A percentile compares a stretch with the other conserved stretches of the same genome.
These are phyloP conservation scores for Agroathelia rolfsii DNA, from an alignment of 1,284 basidiomycete genomes.

Conservation along the genomic window DNA sequence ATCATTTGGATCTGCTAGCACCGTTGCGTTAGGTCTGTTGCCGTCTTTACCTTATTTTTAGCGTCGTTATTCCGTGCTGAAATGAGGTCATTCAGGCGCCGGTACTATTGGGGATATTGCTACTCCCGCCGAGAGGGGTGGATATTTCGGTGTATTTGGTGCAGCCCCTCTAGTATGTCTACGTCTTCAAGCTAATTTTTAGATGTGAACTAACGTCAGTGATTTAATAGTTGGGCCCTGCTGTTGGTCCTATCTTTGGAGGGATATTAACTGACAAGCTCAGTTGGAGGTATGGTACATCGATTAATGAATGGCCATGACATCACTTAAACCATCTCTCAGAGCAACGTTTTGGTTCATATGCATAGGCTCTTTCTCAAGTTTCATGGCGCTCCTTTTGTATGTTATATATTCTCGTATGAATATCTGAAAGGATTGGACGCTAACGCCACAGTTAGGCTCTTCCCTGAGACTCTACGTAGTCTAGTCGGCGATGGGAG, in stretches of 20 bases:
- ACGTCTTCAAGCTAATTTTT: neutral
- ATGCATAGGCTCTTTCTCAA: slow-evolving; percentile 29
- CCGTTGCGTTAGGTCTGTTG: slow-evolving; percentile 39
- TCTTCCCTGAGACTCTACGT: slow-evolving; percentile 45
- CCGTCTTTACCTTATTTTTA: neutral
- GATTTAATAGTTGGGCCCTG: slow-evolving; percentile 35
- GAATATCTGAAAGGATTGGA: neutral
- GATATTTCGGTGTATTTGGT: slow-evolving; percentile 38
- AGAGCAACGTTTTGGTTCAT: slow-evolving; percentile 49
- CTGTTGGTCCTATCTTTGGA: slow-evolving; percentile 40
- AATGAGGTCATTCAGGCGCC: slow-evolving; percentile 32
- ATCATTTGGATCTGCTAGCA: slow-evolving; percentile 50
- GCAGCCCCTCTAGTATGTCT: slow-evolving; percentile 33
- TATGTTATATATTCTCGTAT: slow-evolving; percentile 17
- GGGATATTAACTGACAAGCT: slow-evolving; percentile 26
- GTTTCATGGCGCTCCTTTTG: slow-evolving; percentile 29
- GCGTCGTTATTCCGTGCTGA: neutral
- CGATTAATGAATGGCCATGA: neutral
- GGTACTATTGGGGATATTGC: slow-evolving; percentile 52
- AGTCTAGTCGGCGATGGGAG: slow-evolving; percentile 34
- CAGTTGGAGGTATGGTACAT: slow-evolving; percentile 28
- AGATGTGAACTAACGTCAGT: neutral
- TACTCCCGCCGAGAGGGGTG: slow-evolving; percentile 40
- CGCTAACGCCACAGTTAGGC: slow-evolving; percentile 13
- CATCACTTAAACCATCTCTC: slow-evolving; percentile 1